These are phyloP conservation scores for Annona cherimola DNA, from an alignment of 164 flowering plant species.

Conservation along the genomic window DNA sequence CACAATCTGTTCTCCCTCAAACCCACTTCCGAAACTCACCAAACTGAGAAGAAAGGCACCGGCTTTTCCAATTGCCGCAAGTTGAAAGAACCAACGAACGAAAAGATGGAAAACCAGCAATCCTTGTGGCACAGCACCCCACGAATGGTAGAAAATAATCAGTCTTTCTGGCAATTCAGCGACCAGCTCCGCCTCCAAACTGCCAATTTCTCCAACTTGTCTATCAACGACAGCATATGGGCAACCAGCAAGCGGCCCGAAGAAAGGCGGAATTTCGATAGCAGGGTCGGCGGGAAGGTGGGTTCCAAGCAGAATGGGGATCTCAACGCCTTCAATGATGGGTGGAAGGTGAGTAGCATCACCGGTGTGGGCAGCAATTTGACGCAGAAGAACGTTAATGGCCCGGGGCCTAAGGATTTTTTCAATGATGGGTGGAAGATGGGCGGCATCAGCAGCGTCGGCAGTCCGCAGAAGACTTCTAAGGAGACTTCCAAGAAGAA, in stretches of 20 bases:
- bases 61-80: no score
- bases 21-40: not conserved
- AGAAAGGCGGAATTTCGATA: conserved; percentile 59
- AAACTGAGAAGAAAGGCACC: not conserved
- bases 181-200: conserved; percentile 69
- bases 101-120: not conserved
- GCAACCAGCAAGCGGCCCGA: conserved; percentile 41
- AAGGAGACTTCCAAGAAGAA: conserved; percentile 31
- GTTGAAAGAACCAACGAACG: conserved; percentile 21
- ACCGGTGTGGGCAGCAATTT: not conserved
- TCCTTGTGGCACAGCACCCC: not conserved
- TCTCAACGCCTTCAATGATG: conserved; percentile 38
- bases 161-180: conserved; percentile 83
- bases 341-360: conserved; percentile 35
- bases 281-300: conserved; percentile 47
- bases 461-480: not conserved
- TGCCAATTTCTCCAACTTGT: conserved; percentile 48
- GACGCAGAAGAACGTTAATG: conserved; percentile 31
- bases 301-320: conserved; percentile 17
- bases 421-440: conserved; percentile 59
- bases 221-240: conserved; percentile 80
- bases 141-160: conserved; percentile 52
- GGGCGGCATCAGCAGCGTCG: conserved; percentile 7
- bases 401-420: conserved; percentile 17
- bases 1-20: not conserved